Percentiles rank a stretch among this genome's conserved stretches.
Evolutionary conservation across 2,329 filamentous ascomycete genomes (phyloP).

Genomic region (Penicillium sp.): DNA sequence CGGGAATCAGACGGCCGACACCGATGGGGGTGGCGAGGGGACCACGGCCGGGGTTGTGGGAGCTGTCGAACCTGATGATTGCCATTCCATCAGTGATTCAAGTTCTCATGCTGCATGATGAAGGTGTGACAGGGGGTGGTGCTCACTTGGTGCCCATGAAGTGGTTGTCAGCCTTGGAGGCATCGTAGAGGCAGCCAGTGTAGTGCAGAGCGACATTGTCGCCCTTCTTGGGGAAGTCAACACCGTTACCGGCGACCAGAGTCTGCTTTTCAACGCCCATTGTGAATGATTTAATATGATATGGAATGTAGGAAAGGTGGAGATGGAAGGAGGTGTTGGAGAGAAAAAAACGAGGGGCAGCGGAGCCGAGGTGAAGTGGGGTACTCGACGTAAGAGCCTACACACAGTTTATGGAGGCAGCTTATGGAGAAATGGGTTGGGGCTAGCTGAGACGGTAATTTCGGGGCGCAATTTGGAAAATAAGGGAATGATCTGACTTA

Average conservation of each 20-base stretch:
- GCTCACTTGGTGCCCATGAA: conserved; percentile 72
- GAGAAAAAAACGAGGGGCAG: conserved; percentile 3
- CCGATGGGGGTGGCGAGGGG: conserved; percentile 81
- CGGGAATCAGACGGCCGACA: conserved; percentile 81
- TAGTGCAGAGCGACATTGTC: conserved; percentile 87
- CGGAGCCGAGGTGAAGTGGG: not conserved
- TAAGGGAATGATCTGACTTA: too few species aligned
- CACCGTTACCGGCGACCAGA: conserved; percentile 64
- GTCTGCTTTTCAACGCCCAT: conserved; percentile 78
- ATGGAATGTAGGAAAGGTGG: not conserved
- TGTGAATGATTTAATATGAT: too few species aligned
- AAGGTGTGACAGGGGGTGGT: not conserved
- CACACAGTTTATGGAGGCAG: too few species aligned
- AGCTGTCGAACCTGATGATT: conserved; percentile 79
- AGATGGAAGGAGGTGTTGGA: not conserved
- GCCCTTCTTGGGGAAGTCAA: conserved; percentile 64
- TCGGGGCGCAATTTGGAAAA: too few species aligned
- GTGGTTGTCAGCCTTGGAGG: conserved; percentile 62
- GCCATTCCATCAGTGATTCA: too few species aligned
- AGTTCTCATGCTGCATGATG: too few species aligned
- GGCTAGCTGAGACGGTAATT: too few species aligned
- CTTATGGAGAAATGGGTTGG: too few species aligned
- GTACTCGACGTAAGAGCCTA: too few species aligned
- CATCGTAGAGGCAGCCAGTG: conserved; percentile 82
- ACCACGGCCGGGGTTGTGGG: conserved; percentile 61